Conservation (phyloP, 2,329 filamentous ascomycete genomes). For the Blastomyces percursus region DNA sequence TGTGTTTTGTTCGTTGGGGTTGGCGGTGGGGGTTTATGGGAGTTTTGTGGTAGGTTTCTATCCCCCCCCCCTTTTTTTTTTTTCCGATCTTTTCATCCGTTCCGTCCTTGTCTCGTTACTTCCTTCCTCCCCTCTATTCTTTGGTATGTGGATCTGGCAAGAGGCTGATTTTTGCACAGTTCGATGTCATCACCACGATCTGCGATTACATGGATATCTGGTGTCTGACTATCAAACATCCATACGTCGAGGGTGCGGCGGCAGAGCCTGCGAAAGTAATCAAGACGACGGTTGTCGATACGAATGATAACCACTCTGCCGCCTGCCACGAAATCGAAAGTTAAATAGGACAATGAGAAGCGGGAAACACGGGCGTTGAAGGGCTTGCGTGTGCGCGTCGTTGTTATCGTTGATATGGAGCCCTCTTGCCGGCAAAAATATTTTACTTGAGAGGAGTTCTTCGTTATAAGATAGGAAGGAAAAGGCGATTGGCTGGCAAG, state of each 20-base stretch:
- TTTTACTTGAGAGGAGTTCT: not conserved
- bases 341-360: not conserved
- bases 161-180: slow-evolving; percentile 23
- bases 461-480: not conserved
- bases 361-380: not conserved
- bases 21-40: slow-evolving; percentile 82
- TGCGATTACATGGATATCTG: slow-evolving; percentile 98
- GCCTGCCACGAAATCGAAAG: not conserved
- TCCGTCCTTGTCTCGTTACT: not conserved
- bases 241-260: slow-evolving; percentile 34
- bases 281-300: not conserved
- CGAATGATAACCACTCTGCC: not conserved
- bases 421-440: not conserved
- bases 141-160: not conserved
- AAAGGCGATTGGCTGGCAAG: not conserved
- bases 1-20: slow-evolving; percentile 76
- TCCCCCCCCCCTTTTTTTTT: not conserved
- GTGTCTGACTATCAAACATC: slow-evolving; percentile 95
- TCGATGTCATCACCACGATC: slow-evolving; percentile 93
- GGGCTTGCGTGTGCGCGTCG: not conserved
- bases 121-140: not conserved
- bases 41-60: slow-evolving; percentile 63
- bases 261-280: not conserved
- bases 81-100: not conserved
- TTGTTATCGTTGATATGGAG: not conserved